Evolutionary conservation across 257 asterid species (phyloP), one percentile per base, ranked within the genome.

Genomic region (Solanum appendiculatum): DNA sequence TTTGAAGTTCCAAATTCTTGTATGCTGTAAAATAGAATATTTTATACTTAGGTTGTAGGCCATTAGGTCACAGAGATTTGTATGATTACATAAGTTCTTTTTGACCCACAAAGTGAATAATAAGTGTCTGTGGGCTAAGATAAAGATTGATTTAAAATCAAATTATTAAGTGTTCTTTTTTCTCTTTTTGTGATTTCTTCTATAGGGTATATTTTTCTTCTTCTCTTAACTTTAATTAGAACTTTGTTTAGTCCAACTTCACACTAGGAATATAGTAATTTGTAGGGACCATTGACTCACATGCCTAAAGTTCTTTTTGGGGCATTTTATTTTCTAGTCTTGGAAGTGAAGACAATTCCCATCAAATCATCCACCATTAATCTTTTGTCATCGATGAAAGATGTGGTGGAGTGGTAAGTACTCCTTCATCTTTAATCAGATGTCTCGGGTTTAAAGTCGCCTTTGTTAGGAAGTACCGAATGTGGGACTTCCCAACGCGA

Each of bases 341-440:
- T 48, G 29, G 37, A 81, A 29, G 7, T 4, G 20, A 81, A 18
- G 68, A 46, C 68, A 81, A 81, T 29, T 29, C 7, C 68, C 85
- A 81, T 81, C 68, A 81, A 48, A 81, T 81, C 68, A 48, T 81
- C 85, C 85, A 46, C 60, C 42, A 29, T 48, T 48, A 48, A 48
- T 9, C 66, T 29, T 31, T 23, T 6, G 16, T 18, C 60, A 51
- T 0, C 1, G 1, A 15, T 4, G 1, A 6, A 3, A 1, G 1
- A 5, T 51, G n/a, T 18, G n/a, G 2, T 51, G 0, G n/a, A 51
- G 9, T 0, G 1, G 3, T 54, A 54, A 18, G 0, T 6, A 16
- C 3, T 51, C 1, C 0, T 18, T 51, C 1, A 51, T 51, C 0
- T 1, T 18, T 51, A 6, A 18, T 51, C 0, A 18, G 0, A 18